Conservation (phyloP, 768 basidiomycete genomes). For the Scleroderma citrinum region DNA sequence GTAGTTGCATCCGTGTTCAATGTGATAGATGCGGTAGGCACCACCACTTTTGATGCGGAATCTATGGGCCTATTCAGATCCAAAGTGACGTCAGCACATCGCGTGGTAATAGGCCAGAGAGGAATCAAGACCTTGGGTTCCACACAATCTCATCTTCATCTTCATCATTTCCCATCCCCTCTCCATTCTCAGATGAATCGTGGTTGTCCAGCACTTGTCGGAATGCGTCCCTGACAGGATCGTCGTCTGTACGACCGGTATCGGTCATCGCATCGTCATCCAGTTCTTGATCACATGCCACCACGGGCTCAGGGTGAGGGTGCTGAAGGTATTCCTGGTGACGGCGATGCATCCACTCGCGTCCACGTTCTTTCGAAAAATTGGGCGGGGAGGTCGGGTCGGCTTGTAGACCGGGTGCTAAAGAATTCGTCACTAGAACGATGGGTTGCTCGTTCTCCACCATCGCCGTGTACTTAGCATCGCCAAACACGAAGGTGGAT, state of each 20-base stretch:
- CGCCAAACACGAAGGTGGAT: slow-evolving; percentile 16
- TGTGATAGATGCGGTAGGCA: slow-evolving; percentile 19
- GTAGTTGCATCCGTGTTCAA: background rate
- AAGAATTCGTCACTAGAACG: slow-evolving; percentile 9
- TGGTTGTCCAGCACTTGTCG: slow-evolving; percentile 39
- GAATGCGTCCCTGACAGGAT: slow-evolving; percentile 69
- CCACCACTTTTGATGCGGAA: background rate
- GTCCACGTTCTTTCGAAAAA: slow-evolving; percentile 5
- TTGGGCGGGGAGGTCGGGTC: too few relatives aligned
- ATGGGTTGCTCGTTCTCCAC: background rate
- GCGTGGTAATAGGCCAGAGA: background rate
- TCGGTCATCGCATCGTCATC: slow-evolving; percentile 65
- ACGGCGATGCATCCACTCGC: background rate
- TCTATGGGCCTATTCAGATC: background rate
- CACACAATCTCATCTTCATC: slow-evolving; percentile 73
- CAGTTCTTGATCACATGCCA: slow-evolving; percentile 12
- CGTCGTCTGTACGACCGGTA: slow-evolving; percentile 75
- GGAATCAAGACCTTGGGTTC: slow-evolving; percentile 49
- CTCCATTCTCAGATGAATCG: slow-evolving; percentile 22
- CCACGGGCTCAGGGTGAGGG: background rate
- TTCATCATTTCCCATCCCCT: slow-evolving; percentile 45
- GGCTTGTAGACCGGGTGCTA: background rate
- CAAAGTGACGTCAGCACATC: background rate
- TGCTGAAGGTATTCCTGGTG: background rate
- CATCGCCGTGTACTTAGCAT: background rate